phyloP scores from a whole-genome alignment of 371 early-diverging fungal genomes.

The Saksenaea oblongispora region DNA sequence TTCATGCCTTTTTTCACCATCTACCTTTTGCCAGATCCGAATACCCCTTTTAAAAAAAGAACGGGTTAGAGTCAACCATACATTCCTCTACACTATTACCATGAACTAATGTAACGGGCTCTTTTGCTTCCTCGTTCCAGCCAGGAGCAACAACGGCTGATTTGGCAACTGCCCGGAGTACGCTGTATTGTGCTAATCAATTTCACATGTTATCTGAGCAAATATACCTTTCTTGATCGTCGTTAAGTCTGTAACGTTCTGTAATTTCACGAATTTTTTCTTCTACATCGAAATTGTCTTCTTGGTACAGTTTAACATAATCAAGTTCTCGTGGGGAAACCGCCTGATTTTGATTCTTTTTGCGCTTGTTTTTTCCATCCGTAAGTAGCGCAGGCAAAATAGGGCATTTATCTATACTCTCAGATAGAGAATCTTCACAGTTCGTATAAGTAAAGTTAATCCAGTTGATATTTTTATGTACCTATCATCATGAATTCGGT shows the following conservation, averaged over 20 bases:
- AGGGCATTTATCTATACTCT: constrained; percentile 43
- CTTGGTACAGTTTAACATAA: constrained; percentile 33
- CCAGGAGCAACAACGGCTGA: constrained; percentile 54
- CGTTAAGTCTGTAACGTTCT: constrained; percentile 54
- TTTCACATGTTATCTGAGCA: not conserved
- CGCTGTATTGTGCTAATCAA: constrained; percentile 20
- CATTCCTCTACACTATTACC: constrained; percentile 20
- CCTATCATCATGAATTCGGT: constrained; percentile 77
- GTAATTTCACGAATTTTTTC: constrained; percentile 37
- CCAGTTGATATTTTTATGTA: constrained; percentile 11
- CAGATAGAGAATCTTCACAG: constrained; percentile 51
- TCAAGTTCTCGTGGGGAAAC: constrained; percentile 25
- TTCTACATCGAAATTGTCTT: constrained; percentile 51
- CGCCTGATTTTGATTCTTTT: constrained; percentile 12
- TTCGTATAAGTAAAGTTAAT: not conserved
- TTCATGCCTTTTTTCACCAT: not conserved
- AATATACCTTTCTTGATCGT: constrained; percentile 58
- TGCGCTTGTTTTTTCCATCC: constrained; percentile 15
- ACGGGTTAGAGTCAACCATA: not conserved
- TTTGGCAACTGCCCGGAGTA: constrained; percentile 57
- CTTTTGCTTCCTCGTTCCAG: constrained; percentile 37
- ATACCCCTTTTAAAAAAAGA: constrained; percentile 51
- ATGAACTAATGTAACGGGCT: constrained; percentile 56
- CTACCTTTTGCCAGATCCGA: constrained; percentile 82
- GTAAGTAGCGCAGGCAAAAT: constrained; percentile 42